These are phyloP conservation scores for Hymenoscyphus repandus DNA, from an alignment of 2,329 filamentous ascomycete species.

Conservation along the genomic window DNA sequence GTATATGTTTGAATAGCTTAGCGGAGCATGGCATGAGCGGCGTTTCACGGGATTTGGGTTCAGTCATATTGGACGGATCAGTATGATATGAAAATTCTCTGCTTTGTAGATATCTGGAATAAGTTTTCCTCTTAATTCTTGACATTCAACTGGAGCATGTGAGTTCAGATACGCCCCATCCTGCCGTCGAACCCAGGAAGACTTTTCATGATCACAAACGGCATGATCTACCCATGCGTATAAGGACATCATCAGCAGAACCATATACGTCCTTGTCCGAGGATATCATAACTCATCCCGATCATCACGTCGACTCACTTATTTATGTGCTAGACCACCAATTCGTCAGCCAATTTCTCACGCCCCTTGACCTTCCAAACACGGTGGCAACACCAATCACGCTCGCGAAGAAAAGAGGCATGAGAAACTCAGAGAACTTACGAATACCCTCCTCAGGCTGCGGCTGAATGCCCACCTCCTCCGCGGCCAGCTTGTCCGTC, in stretches of 20 bases:
- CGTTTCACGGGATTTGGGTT: not conserved
- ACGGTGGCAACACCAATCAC: not conserved
- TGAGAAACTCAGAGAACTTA: conserved; percentile 15
- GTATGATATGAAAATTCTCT: conserved; percentile 1
- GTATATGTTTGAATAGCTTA: conserved; percentile 6
- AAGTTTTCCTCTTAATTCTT: not conserved
- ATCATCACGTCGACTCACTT: not conserved
- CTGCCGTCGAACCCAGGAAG: not conserved
- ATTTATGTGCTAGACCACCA: conserved; percentile 9
- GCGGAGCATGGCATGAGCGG: not conserved
- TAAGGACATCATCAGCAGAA: no score
- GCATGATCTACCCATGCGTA: no score
- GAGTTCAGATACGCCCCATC: not conserved
- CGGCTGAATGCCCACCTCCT: conserved; percentile 56
- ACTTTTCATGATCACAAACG: no score
- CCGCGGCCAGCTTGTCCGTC: conserved; percentile 50
- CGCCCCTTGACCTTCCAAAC: not conserved
- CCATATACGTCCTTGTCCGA: no score
- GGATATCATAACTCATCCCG: not conserved
- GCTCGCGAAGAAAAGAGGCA: not conserved
- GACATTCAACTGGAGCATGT: no score
- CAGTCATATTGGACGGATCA: not conserved
- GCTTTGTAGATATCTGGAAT: conserved; percentile 4
- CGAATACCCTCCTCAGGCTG: conserved; percentile 54
- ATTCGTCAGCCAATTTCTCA: conserved; percentile 1